Base-by-base conservation (phyloP, 208 protist genomes). In the Dictyostelium gargantuum region DNA sequence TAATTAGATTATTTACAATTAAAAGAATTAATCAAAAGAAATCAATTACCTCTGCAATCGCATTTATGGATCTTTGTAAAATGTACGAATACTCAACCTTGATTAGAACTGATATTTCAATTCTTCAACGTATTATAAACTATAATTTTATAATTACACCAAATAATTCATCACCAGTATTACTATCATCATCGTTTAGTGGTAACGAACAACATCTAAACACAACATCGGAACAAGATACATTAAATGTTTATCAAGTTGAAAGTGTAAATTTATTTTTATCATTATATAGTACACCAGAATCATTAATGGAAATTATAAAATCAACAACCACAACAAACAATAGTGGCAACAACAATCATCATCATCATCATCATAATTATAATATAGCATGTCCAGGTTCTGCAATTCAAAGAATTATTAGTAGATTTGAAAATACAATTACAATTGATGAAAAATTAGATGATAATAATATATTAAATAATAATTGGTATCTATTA, bases 401-500 rank as follows among this genome's bases (percentile, higher is more conserved):
- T 11, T 54, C 58, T 19, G n/a, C 80, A 44, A 85, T 85, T 38
- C 15, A 23, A 11, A 86, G 54, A 48, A 76, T 86, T 35, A 86
- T 86, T 26, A 74, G 17, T 48, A n/a, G 29, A 21, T 86, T 86
- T 58, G 61, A 76, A 46, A 29, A 11, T 21, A 76, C 81, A 13
- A 46, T 86, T 23, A 13, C 11, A 48, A 3, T 76, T 17, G 81
- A 86, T 61, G 61, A 76, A 46, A 63, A 40, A 35, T 19, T 80
- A 3, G 21, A 23, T 61, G 23, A 29, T 13, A 29, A 13, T n/a
- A 29, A 61, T 61, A 61, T 70, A 40, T 50, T 48, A 17, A 61
- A 46, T 13, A 73, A 66, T 11, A 74, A 86, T 26, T 86, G 81
- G 81, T 76, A 76, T 50, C 10, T 85, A 19, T 48, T 89, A 40